Evolutionary conservation across 768 basidiomycete genomes (phyloP), one percentile per base, ranked within the genome.

Genomic region (Trametes meyenii): DNA sequence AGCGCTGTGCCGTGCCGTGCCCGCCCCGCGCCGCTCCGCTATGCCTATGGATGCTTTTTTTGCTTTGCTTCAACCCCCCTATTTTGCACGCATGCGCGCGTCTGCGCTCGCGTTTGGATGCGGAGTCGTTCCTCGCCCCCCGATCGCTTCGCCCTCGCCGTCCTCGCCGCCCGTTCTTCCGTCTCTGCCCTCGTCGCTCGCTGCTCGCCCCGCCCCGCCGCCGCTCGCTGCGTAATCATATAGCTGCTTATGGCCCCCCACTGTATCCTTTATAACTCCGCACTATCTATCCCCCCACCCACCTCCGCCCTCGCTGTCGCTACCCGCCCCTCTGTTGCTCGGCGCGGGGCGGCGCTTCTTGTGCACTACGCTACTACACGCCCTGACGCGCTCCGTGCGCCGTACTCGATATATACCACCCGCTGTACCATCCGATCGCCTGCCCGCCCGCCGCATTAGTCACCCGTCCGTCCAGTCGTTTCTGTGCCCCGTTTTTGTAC

Each of bases 221-320:
- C 8, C 35, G 8, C 19, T 6, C 50, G 13, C 51, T 21, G 11
- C 23, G n/a, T 58, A 43, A 42, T 29, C 39, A 39, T 58, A 58
- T 50, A 58, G 57, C 57, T 58, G 57, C 57, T 58, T n/a, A 58
- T 58, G 26, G 57, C 54, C 29, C n/a, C 29, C 55, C 38, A 58
- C 57, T 58, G 57, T 58, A 58, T 58, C 57, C 23, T 23, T 50
- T 58, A 50, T 50, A 33, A 33, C 29, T 8, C 29, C 29, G 29
- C 29, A 3, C 29, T 8, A 33, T 8, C 29, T 8, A n/a, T n/a
- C 29, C 29, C 29, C 4, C 29, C 29, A 8, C 29, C 29, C 29
- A 8, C 24, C 57, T 26, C 57, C 49, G 49, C 57, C 44, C 56
- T 23, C 42, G 5, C 42, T 43, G 13, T 57, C 48, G 48, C 55